A percentile compares a stretch with the other conserved stretches of the same genome.
phyloP scores from a whole-genome alignment of 164 flowering plant species.

The Sedum album region DNA sequence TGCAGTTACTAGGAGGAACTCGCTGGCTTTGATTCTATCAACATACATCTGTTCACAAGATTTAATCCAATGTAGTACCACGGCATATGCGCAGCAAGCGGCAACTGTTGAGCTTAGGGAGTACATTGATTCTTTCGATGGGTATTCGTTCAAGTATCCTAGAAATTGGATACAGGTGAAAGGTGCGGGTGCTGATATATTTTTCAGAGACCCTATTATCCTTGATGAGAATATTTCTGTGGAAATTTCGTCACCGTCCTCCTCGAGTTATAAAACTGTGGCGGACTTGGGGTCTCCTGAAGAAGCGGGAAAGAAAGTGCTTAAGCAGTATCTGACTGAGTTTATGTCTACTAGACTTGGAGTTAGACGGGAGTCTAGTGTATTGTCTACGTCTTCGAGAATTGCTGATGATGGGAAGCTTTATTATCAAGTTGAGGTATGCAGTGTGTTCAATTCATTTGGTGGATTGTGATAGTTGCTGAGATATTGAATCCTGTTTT shows the following conservation, averaged over 20 bases:
- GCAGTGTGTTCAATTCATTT: neutral
- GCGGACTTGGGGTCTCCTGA: constrained; percentile 85
- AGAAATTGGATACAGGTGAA: constrained; percentile 86
- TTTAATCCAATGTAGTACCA: constrained; percentile 10
- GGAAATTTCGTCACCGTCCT: constrained; percentile 87
- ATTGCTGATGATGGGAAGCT: constrained; percentile 86
- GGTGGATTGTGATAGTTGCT: neutral
- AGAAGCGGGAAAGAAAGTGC: constrained; percentile 77
- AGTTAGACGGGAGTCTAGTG: constrained; percentile 71
- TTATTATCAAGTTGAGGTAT: constrained; percentile 85
- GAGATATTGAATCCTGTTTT: neutral
- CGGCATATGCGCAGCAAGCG: constrained; percentile 28
- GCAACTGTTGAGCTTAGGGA: constrained; percentile 60
- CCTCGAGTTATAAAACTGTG: constrained; percentile 76
- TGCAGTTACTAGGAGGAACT: constrained; percentile 77
- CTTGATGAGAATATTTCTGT: constrained; percentile 91
- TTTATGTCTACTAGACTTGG: constrained; percentile 99
- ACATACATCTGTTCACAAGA: constrained; percentile 34
- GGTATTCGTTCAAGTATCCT: constrained; percentile 79
- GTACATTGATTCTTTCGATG: constrained; percentile 85
- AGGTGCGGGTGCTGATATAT: constrained; percentile 93
- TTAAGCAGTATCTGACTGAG: constrained; percentile 85
- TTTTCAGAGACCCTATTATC: constrained; percentile 77
- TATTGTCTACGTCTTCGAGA: constrained; percentile 70
- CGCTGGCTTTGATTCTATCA: constrained; percentile 46